Evolutionary conservation across 805 yeast genomes (phyloP), one percentile per base, ranked within the genome.

Genomic region (Candida tibetensis): DNA sequence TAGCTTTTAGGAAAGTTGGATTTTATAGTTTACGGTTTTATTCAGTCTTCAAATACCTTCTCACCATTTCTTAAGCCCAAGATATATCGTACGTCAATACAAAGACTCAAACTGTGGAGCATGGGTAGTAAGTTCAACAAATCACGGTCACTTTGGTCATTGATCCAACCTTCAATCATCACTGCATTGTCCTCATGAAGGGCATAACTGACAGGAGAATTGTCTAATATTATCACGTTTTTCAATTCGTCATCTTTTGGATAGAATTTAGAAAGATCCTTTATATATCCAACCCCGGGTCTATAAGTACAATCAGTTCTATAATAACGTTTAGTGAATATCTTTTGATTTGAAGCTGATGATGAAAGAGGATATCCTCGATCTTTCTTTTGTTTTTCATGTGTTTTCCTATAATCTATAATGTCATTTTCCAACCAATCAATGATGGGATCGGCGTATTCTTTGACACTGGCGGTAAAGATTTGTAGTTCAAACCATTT

Each of bases 161-260:
- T 87, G 45, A 93, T 88, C 99, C 99, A 93, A 32, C 99, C 98
- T 62, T 90, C 96, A 5, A 93, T 88, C 66, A 84, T 81, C 16
- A 93, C 82, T 1, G 96, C 99, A 54, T 93, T 93, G 48, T 82
- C 82, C 42, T 81, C 86, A 58, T 91, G 90, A 58, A 78, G 64
- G 12, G 87, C 81, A 58, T 86, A 93, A 53, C 95, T 84, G 17
- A 89, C 76, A 1, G 98, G 98, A 8, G 96, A 88, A 64, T 93
- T 93, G 64, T 93, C 99, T 35, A 93, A 74, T 26, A 93, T 82
- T 40, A 91, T 69, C 28, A 85, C 76, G 49, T 78, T 77, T 43
- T 81, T 74, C 37, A 85, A 74, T 53, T 81, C 93, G 49, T 66
- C 72, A 49, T 89, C 95, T 51, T 86, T 85, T 8, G 64, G 60